A percentile compares a stretch with the other conserved stretches of the same genome.
These are phyloP conservation scores for Trichoderma asperellum DNA, from an alignment of 2,329 filamentous ascomycete species.

Conservation along the genomic window DNA sequence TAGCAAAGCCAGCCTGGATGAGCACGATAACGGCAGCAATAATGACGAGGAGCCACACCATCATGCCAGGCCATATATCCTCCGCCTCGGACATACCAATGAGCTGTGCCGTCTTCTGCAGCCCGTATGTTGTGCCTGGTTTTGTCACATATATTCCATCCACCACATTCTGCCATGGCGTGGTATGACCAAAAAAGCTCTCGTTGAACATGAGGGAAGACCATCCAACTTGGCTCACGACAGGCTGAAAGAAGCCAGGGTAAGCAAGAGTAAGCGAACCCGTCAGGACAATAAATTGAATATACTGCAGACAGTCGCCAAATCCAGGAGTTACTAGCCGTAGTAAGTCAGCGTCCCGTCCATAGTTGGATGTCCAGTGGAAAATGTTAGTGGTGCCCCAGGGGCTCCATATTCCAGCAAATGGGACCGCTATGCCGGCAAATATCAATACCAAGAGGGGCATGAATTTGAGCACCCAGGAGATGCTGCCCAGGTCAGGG, in stretches of 20 bases:
- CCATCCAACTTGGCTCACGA: slow-evolving; percentile 86
- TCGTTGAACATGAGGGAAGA: slow-evolving; percentile 91
- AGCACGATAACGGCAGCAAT: slow-evolving; percentile 68
- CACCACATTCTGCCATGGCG: slow-evolving; percentile 67
- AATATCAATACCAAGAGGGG: slow-evolving; percentile 78
- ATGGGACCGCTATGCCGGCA: slow-evolving; percentile 79
- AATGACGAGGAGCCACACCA: slow-evolving; percentile 84
- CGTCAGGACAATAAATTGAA: slow-evolving; percentile 88
- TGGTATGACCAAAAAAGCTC: slow-evolving; percentile 74
- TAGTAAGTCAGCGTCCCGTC: slow-evolving; percentile 87
- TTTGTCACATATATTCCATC: slow-evolving; percentile 89
- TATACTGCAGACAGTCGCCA: slow-evolving; percentile 94
- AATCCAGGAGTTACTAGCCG: slow-evolving; percentile 94
- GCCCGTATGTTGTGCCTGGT: slow-evolving; percentile 79
- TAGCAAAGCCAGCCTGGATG: slow-evolving; percentile 75
- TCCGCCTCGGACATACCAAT: slow-evolving; percentile 75
- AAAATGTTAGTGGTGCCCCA: slow-evolving; percentile 93
- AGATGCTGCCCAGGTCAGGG: slow-evolving; percentile 74
- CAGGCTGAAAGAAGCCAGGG: slow-evolving; percentile 92
- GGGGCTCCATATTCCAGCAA: slow-evolving; percentile 85
- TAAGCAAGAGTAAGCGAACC: slow-evolving; percentile 87
- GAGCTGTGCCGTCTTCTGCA: slow-evolving; percentile 78
- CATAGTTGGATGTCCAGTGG: slow-evolving; percentile 97
- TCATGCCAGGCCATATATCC: slow-evolving; percentile 94
- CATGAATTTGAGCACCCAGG: slow-evolving; percentile 72